Base-by-base conservation (phyloP, 768 basidiomycete genomes). In the Boletus speciosus region DNA sequence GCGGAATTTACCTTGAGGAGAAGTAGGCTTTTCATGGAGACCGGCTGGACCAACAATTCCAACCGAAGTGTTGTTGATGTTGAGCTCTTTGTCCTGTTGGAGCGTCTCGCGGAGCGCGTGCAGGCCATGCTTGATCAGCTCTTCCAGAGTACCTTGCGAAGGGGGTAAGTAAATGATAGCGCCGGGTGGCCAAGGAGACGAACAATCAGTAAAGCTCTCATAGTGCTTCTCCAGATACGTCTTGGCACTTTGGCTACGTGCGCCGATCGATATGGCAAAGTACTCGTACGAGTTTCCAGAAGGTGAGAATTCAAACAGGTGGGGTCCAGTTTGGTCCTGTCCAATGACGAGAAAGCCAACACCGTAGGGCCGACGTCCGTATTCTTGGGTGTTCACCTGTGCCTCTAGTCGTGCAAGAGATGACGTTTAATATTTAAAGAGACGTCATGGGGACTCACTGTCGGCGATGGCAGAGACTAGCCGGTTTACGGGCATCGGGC, bases 261-360 rank as follows among this genome's bases (percentile, higher is more conserved):
- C 96, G 48, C 97, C 97, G 71, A 99, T 99, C 38, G 94, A 96
- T 83, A 98, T 95, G 45, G 97, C 97, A 68, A 85, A 93, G 74
- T 98, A 99, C 71, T 98, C 96, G 68, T 96, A 98, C 21, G 93
- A 92, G 67, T 91, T 95, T 19, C 97, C 97, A 0, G 95, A 90
- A 0, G 97, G 97, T 1, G 95, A 95, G 77, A 99, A 98, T 72
- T 98, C 97, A 73, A 92, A 98, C 37, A 99, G 83, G 72, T 98
- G 97, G 5, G 97, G 95, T 4, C 97, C 97, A n/a, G 88, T 84
- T 66, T 95, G 88, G 72, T 98, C 97, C 65, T 89, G 84, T 10
- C 97, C 97, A 59, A 97, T 88, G 59, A 99, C 96, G 44, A 99
- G 88, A 79, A 98, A 96, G 6, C 97, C 97, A 11, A 99, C 97